phyloP scores from a whole-genome alignment of 495 filamentous ascomycete species.

The Talaromyces nanjingensis region DNA sequence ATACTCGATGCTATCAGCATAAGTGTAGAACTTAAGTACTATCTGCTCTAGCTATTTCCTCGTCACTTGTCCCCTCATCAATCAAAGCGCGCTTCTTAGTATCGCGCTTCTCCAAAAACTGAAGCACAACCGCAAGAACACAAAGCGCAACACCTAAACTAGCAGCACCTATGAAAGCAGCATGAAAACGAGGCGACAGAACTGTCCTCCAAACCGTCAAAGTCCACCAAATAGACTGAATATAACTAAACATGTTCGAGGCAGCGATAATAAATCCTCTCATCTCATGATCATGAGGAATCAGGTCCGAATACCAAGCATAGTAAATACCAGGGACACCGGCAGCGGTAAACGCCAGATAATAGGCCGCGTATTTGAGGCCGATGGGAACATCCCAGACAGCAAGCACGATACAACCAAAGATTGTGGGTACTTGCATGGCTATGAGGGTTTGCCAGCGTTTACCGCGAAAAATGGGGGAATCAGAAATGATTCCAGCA shows the following conservation, averaged over 20 bases:
- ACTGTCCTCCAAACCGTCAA: conserved; percentile 5
- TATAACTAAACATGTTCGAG: conserved; percentile 5
- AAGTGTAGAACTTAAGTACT: background rate
- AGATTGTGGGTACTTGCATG: conserved; percentile 13
- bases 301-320: conserved; percentile 7
- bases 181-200: conserved; percentile 1
- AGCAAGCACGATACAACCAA: conserved; percentile 15
- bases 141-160: background rate
- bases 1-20: no score
- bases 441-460: conserved; percentile 15
- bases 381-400: conserved; percentile 17
- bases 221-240: conserved; percentile 7
- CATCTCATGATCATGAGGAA: conserved; percentile 7
- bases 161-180: background rate
- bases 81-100: background rate
- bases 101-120: background rate
- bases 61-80: background rate
- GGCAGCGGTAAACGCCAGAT: conserved; percentile 8
- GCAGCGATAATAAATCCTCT: conserved; percentile 2
- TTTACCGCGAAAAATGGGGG: conserved; percentile 9
- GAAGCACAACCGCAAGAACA: conserved; percentile 3
- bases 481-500: conserved; percentile 16
- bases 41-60: background rate
- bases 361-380: conserved; percentile 18
- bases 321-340: conserved; percentile 5